A percentile compares a stretch with the other conserved stretches of the same genome.
phyloP scores from a whole-genome alignment of 2,329 filamentous ascomycete species.

The Ophiocordyceps camponoti-floridani region DNA sequence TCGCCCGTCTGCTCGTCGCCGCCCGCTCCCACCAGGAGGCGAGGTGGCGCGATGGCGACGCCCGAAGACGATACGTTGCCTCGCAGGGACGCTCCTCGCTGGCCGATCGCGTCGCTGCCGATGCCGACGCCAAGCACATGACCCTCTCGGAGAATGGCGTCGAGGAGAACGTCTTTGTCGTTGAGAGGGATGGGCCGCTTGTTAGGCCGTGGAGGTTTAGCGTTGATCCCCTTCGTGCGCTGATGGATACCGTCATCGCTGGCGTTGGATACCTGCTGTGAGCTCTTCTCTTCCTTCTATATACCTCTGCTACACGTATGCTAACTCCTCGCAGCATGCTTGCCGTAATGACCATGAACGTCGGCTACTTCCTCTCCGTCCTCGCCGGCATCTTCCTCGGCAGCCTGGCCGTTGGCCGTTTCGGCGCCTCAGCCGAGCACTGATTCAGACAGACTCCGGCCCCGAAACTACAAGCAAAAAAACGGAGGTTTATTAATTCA shows the following conservation, averaged over 20 bases:
- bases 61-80: constrained; percentile 59
- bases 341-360: constrained; percentile 78
- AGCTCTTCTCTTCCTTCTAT: constrained; percentile 19
- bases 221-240: constrained; percentile 58
- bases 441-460: constrained; percentile 2
- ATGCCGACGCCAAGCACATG: constrained; percentile 45
- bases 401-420: constrained; percentile 64
- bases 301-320: background rate
- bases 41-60: constrained; percentile 52
- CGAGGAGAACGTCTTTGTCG: constrained; percentile 63
- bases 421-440: constrained; percentile 31
- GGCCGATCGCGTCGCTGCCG: constrained; percentile 37
- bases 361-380: constrained; percentile 72
- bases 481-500: no score
- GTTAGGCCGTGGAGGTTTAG: constrained; percentile 62
- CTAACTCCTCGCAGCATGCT: constrained; percentile 53
- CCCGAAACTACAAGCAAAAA: background rate
- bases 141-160: constrained; percentile 58
- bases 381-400: constrained; percentile 70
- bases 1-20: no score
- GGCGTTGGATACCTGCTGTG: constrained; percentile 75
- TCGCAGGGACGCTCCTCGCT: constrained; percentile 46
- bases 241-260: constrained; percentile 52
- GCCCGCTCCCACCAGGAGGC: constrained; percentile 44
- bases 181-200: constrained; percentile 35